These are phyloP conservation scores for Saturnispora besseyi DNA, from an alignment of 805 yeast species.

Conservation along the genomic window DNA sequence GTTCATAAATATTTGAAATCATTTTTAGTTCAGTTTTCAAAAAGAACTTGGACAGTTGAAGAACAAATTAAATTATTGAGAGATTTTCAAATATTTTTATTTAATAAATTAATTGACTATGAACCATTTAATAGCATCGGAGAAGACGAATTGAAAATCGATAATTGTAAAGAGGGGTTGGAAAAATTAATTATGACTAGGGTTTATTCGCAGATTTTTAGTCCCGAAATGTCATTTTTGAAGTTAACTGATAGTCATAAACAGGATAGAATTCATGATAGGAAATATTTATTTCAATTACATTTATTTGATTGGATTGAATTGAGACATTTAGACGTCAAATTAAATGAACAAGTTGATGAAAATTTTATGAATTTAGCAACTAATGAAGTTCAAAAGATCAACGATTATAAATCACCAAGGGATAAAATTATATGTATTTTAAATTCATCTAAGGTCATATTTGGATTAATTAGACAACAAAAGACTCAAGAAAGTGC, in stretches of 20 bases:
- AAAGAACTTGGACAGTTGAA: constrained; percentile 57
- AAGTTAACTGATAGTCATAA: constrained; percentile 46
- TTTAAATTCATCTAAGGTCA: constrained; percentile 84
- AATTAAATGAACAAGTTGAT: constrained; percentile 36
- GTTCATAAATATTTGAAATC: constrained; percentile 78
- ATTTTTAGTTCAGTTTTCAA: constrained; percentile 67
- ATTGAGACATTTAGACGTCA: constrained; percentile 73
- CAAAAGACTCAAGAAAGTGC: constrained; percentile 58
- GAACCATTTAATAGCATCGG: constrained; percentile 66
- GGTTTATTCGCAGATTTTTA: constrained; percentile 65
- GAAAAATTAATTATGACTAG: constrained; percentile 91
- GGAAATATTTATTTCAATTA: constrained; percentile 39
- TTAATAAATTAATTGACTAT: constrained; percentile 46
- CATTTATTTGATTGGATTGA: constrained; percentile 45
- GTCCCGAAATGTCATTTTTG: constrained; percentile 47
- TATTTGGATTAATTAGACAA: constrained; percentile 76
- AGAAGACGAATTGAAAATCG: constrained; percentile 44
- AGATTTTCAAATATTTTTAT: constrained; percentile 72
- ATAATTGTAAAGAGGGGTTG: constrained; percentile 79
- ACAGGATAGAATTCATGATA: constrained; percentile 59
- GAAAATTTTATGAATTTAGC: constrained; percentile 58
- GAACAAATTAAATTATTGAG: constrained; percentile 72
- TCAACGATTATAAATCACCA: constrained; percentile 83
- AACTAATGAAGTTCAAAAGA: constrained; percentile 62
- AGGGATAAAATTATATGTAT: constrained; percentile 90